phyloP scores from a whole-genome alignment of 73 alveolate species.

The Paramecium bursaria region DNA sequence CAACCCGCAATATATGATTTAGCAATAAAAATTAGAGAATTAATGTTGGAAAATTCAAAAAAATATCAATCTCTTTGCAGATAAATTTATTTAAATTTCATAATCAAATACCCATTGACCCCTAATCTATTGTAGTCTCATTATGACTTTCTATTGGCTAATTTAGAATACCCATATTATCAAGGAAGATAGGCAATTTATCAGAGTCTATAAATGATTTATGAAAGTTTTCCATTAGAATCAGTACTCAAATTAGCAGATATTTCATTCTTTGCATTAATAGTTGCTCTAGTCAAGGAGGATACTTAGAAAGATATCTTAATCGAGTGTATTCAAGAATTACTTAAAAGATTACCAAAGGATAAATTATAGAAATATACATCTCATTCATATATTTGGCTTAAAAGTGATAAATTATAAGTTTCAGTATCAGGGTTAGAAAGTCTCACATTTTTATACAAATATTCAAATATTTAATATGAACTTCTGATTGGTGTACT shows the following conservation, averaged over 20 bases:
- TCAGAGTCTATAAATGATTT: slow-evolving; percentile 22
- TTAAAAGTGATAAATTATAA: slow-evolving; percentile 19
- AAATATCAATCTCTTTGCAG: not conserved
- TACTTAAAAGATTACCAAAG: not conserved
- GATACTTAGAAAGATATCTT: slow-evolving; percentile 20
- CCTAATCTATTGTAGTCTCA: slow-evolving; percentile 33
- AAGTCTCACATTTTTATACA: slow-evolving; percentile 14
- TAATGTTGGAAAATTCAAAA: slow-evolving; percentile 11
- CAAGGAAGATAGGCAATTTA: not conserved
- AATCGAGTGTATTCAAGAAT: not conserved
- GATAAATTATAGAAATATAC: slow-evolving; percentile 38
- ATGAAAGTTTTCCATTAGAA: not conserved
- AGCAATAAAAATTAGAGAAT: slow-evolving; percentile 30
- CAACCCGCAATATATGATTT: slow-evolving; percentile 41
- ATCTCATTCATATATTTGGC: slow-evolving; percentile 13
- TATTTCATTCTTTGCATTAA: slow-evolving; percentile 32
- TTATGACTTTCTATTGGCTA: slow-evolving; percentile 40
- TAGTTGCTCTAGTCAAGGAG: slow-evolving; percentile 34
- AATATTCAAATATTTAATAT: too few relatives aligned
- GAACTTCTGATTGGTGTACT: not conserved
- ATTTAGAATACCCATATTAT: slow-evolving; percentile 15
- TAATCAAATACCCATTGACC: slow-evolving; percentile 45
- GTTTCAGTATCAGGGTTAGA: slow-evolving; percentile 27
- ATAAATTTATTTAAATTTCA: slow-evolving; percentile 11
- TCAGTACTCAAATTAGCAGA: slow-evolving; percentile 42